phyloP scores from a whole-genome alignment of 2,329 filamentous ascomycete species.

The Claviceps paspali region DNA sequence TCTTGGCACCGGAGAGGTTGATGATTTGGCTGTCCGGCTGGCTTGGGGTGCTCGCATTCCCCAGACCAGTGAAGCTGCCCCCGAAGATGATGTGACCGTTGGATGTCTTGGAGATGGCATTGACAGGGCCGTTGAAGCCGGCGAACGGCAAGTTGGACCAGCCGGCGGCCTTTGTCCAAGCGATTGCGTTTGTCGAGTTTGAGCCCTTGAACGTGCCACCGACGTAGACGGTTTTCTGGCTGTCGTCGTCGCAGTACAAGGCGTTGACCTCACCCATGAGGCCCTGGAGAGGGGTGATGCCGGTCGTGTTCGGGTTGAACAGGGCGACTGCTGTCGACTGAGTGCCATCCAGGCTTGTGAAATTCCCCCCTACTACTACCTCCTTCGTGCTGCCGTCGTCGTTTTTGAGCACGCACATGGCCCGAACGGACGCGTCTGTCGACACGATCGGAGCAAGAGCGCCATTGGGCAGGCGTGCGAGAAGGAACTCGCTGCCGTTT shows the following conservation, averaged over 20 bases:
- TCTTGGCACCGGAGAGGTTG: slow-evolving; percentile 65
- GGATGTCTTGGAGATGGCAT: slow-evolving; percentile 64
- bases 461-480: slow-evolving; percentile 74
- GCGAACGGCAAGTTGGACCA: slow-evolving; percentile 79
- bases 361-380: slow-evolving; percentile 84
- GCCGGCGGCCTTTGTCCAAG: slow-evolving; percentile 52
- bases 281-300: slow-evolving; percentile 61
- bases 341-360: slow-evolving; percentile 71
- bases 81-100: slow-evolving; percentile 86
- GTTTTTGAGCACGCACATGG: slow-evolving; percentile 69
- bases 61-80: slow-evolving; percentile 74
- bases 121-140: slow-evolving; percentile 87
- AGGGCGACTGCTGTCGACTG: slow-evolving; percentile 67
- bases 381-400: slow-evolving; percentile 53
- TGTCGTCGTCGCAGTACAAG: slow-evolving; percentile 63
- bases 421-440: slow-evolving; percentile 70
- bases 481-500: slow-evolving; percentile 69
- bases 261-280: slow-evolving; percentile 71
- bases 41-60: slow-evolving; percentile 57
- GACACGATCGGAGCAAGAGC: slow-evolving; percentile 58
- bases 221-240: slow-evolving; percentile 69
- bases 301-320: slow-evolving; percentile 57
- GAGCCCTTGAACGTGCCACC: slow-evolving; percentile 70
- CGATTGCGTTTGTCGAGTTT: slow-evolving; percentile 80
- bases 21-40: slow-evolving; percentile 62